Percentiles rank a stretch among this genome's conserved stretches.
phyloP scores from a whole-genome alignment of 352 stramenopile species.

The Phytophthora pseudosyringae region DNA sequence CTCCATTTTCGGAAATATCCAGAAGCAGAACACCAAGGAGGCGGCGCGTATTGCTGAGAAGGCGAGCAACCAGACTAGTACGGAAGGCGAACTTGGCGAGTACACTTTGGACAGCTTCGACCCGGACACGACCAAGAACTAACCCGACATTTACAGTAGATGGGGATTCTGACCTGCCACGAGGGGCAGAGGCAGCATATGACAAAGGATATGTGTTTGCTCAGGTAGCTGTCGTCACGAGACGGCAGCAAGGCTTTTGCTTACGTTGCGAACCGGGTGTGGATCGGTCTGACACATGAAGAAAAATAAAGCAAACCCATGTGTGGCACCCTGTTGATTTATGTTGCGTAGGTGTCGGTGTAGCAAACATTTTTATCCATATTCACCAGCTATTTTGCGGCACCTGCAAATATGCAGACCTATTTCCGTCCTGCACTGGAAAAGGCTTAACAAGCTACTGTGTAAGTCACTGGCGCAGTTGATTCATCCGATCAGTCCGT shows the following conservation, averaged over 20 bases:
- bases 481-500: neutral
- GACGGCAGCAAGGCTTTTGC: neutral
- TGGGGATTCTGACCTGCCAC: conserved; percentile 2
- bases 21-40: conserved; percentile 70
- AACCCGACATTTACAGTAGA: conserved; percentile 13
- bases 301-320: conserved; percentile 29
- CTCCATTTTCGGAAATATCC: conserved; percentile 89
- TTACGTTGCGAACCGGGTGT: neutral
- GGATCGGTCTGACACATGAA: neutral
- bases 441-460: neutral
- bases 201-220: neutral
- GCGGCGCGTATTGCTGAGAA: conserved; percentile 31
- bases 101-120: conserved; percentile 78
- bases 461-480: neutral
- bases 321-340: conserved; percentile 1
- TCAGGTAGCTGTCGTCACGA: conserved; percentile 2
- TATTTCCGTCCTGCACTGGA: conserved; percentile 18
- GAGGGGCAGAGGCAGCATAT: conserved; percentile 10
- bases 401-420: neutral
- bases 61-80: conserved; percentile 11
- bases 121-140: conserved; percentile 41
- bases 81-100: conserved; percentile 39
- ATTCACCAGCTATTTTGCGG: conserved; percentile 10
- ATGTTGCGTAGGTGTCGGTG: neutral
- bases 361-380: neutral